Base-by-base conservation (phyloP, 2,329 filamentous ascomycete genomes). In the Diaporthe longicolla region DNA sequence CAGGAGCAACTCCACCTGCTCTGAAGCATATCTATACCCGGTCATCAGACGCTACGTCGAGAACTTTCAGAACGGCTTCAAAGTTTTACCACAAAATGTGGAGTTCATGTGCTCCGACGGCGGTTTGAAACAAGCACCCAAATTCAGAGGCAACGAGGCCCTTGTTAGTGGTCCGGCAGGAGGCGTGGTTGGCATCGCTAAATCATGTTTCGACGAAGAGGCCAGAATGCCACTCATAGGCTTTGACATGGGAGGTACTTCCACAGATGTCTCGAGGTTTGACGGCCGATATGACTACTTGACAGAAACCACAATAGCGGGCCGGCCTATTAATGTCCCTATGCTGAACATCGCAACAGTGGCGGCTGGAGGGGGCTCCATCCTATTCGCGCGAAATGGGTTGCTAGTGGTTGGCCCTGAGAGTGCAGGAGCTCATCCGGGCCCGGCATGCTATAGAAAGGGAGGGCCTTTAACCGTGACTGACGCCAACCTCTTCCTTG, bases 331-430 rank as follows among this genome's bases (percentile, higher is more conserved):
- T 1, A 92, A 93, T 1, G 94, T 95, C 15, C 93, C 94, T 0
- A 93, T 95, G 79, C 87, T 95, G 1, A 93, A 95, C 78, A 95
- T 96, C 80, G 94, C 94, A 80, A 96, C 94, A 1, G 93, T 95
- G 6, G 93, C 93, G 32, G 93, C 93, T 9, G 93, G 93, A 24
- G 93, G 93, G 75, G 92, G 92, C n/a, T 93, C 90, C 1, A 86
- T 91, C 11, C 83, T 95, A 0, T 92, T 92, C 80, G 93, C 89
- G 85, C 88, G 88, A 68, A 93, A 93, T 72, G 91, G 91, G 0
- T 83, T 93, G 0, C 93, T 93, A 74, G 89, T 91, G 1, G 92
- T 93, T 9, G 92, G 92, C 0, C 92, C 92, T 0, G 91, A 93
- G 78, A 92, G 89, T 59, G 90, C 91, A 3, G 88, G 89, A 58